phyloP scores from a whole-genome alignment of 331 rosid species.

The Phaseolus coccineus region DNA sequence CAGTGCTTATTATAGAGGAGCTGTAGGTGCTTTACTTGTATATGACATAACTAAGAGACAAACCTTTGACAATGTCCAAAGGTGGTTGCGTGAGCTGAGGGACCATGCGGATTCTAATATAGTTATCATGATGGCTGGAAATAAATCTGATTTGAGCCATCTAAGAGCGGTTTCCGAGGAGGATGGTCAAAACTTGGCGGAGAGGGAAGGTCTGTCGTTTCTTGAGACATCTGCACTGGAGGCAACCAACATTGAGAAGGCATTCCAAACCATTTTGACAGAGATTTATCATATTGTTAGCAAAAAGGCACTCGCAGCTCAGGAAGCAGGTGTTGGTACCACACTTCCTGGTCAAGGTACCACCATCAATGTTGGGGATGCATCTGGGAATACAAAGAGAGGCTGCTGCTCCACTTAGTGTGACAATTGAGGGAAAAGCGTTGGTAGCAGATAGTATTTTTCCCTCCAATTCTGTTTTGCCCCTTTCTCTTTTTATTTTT shows the following conservation, averaged over 20 bases:
- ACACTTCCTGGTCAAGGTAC: conserved; percentile 92
- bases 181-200: conserved; percentile 92
- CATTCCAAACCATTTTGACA: conserved; percentile 93
- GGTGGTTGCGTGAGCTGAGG: conserved; percentile 99
- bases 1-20: conserved; percentile 98
- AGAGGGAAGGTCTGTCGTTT: conserved; percentile 96
- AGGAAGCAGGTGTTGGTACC: conserved; percentile 74
- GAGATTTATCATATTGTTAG: conserved; percentile 97
- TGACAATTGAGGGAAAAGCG: conserved; percentile 43
- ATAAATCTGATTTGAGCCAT: conserved; percentile 89
- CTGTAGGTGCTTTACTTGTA: conserved; percentile 96
- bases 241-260: conserved; percentile 95
- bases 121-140: conserved; percentile 98
- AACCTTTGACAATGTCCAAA: conserved; percentile 91
- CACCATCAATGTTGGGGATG: conserved; percentile 81
- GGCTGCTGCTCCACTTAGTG: conserved; percentile 89
- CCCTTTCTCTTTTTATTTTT: conserved; percentile 36
- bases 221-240: conserved; percentile 97
- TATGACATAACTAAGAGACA: conserved; percentile 95
- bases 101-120: conserved; percentile 99
- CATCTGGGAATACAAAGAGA: conserved; percentile 69
- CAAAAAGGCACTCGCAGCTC: conserved; percentile 98
- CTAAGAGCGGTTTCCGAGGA: conserved; percentile 88
- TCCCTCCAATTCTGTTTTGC: conserved; percentile 42
- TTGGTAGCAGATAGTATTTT: conserved; percentile 57